These are phyloP conservation scores for Mrakia hoshinonis DNA, from an alignment of 768 basidiomycete species.

Conservation along the genomic window DNA sequence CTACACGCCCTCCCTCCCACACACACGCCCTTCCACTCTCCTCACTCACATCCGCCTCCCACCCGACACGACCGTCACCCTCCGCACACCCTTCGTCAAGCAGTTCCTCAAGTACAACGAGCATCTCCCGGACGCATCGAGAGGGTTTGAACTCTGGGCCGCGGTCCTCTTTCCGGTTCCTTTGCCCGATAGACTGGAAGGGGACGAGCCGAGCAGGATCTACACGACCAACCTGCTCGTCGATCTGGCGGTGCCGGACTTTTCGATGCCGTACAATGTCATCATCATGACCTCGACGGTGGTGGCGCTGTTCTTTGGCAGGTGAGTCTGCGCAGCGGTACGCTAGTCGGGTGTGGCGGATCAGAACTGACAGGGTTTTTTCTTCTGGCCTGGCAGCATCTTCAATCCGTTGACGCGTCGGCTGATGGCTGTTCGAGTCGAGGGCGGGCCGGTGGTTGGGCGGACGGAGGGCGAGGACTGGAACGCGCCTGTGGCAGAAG, in stretches of 20 bases:
- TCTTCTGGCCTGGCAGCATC: constrained; percentile 41
- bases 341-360: no score
- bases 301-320: constrained; percentile 86
- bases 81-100: constrained; percentile 69
- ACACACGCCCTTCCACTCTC: constrained; percentile 55
- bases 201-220: constrained; percentile 43
- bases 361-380: neutral
- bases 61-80: constrained; percentile 52
- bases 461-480: constrained; percentile 4
- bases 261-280: constrained; percentile 99
- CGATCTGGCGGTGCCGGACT: constrained; percentile 95
- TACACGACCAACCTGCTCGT: constrained; percentile 76
- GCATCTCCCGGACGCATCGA: constrained; percentile 87
- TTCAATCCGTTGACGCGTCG: constrained; percentile 77
- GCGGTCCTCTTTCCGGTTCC: constrained; percentile 49
- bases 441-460: neutral
- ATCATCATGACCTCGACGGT: constrained; percentile 87
- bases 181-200: neutral
- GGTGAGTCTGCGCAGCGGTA: neutral
- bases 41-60: constrained; percentile 64
- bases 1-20: constrained; percentile 28
- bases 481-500: neutral
- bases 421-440: constrained; percentile 49
- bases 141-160: constrained; percentile 87
- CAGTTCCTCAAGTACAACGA: constrained; percentile 87